Conservation (phyloP, 108 stramenopile species). For the Aurantiochytrium sp. region DNA sequence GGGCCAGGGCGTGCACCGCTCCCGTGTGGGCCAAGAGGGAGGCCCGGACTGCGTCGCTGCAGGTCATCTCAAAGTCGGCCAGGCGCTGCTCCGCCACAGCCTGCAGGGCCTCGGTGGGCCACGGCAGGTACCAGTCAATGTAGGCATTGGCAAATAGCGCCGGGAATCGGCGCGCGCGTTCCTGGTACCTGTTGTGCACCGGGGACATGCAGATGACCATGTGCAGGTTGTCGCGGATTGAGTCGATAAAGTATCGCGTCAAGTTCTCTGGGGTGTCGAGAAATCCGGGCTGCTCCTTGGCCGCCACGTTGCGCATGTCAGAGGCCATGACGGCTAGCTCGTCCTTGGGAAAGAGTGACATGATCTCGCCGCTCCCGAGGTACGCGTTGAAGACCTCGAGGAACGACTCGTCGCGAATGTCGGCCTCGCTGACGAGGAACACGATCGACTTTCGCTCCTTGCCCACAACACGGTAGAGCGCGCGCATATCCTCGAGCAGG, state of each 20-base stretch:
- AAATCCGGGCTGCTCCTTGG: conserved; percentile 52
- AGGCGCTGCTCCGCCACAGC: conserved; percentile 45
- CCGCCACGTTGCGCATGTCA: conserved; percentile 49
- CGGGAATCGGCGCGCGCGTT: conserved; percentile 59
- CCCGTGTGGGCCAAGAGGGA: conserved; percentile 59
- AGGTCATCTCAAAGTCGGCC: conserved; percentile 36
- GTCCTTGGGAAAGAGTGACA: conserved; percentile 57
- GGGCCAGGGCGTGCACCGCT: conserved; percentile 52
- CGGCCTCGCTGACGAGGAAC: conserved; percentile 52
- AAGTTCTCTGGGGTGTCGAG: conserved; percentile 62
- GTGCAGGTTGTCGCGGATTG: conserved; percentile 57
- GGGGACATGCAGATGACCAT: conserved; percentile 64
- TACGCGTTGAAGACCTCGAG: conserved; percentile 52
- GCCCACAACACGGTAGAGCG: conserved; percentile 41
- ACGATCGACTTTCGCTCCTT: conserved; percentile 42
- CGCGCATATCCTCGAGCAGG: conserved; percentile 48
- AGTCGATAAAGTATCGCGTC: conserved; percentile 55
- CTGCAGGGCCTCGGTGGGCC: conserved; percentile 61
- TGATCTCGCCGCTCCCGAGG: conserved; percentile 50
- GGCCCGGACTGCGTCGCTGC: conserved; percentile 38
- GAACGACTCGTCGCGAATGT: conserved; percentile 53
- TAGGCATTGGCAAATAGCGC: conserved; percentile 56
- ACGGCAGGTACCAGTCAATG: conserved; percentile 67
- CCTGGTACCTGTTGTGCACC: conserved; percentile 59
- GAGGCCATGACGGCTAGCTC: conserved; percentile 60